Conservation (phyloP, 2,329 filamentous ascomycete genomes). For the Albifimbria verrucaria region DNA sequence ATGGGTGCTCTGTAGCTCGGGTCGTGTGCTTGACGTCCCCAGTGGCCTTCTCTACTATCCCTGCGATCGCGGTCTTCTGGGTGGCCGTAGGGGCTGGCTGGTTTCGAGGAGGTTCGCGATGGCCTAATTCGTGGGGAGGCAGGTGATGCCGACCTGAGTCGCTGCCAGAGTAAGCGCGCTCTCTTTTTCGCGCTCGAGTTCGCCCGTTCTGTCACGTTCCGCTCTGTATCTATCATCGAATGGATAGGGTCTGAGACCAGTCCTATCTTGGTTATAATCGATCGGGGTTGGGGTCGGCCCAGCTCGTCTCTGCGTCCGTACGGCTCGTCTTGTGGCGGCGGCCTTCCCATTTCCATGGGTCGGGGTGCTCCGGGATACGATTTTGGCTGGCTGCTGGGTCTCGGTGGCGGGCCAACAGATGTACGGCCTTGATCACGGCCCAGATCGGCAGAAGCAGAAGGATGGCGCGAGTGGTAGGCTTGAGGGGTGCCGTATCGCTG, state of each 20-base stretch:
- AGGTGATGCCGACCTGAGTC: conserved; percentile 42
- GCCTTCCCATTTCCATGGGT: conserved; percentile 44
- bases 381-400: conserved; percentile 52
- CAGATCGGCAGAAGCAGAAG: conserved; percentile 45
- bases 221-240: conserved; percentile 54
- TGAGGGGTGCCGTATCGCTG: conserved; percentile 60
- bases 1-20: conserved; percentile 31
- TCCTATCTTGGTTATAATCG: conserved; percentile 54
- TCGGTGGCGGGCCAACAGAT: conserved; percentile 39
- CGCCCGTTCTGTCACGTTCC: conserved; percentile 45
- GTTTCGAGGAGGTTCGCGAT: conserved; percentile 41
- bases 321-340: conserved; percentile 34
- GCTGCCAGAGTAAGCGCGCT: conserved; percentile 47
- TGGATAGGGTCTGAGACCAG: conserved; percentile 36
- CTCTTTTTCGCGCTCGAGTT: conserved; percentile 42
- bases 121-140: conserved; percentile 33
- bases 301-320: conserved; percentile 50
- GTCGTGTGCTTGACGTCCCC: conserved; percentile 28
- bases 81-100: conserved; percentile 40
- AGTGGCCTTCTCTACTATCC: conserved; percentile 26
- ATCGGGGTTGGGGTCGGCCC: conserved; percentile 29
- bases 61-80: conserved; percentile 37
- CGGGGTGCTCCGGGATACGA: conserved; percentile 42
- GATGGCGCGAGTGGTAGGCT: conserved; percentile 48
- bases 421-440: conserved; percentile 35